Conservation (phyloP, 75 land plant species). For the Cryptomeria japonica region DNA sequence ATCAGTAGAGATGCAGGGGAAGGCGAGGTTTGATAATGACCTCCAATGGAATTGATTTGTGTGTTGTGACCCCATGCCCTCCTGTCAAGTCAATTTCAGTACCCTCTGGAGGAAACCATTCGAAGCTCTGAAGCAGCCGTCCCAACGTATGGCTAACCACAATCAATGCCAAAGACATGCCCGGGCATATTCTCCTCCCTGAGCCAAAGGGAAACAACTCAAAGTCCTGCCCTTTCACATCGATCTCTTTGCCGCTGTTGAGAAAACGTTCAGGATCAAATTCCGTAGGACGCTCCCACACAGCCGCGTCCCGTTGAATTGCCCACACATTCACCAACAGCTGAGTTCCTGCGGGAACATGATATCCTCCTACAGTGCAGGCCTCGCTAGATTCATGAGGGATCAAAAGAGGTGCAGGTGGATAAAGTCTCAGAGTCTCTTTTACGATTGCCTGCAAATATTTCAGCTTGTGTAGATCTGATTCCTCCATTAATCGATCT, state of each 20-base stretch:
- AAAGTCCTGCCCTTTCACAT: conserved; percentile 3
- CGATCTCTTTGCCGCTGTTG: not conserved
- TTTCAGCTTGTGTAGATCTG: not conserved
- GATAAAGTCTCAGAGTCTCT: not conserved
- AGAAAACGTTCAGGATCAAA: not conserved
- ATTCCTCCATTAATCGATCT: not conserved
- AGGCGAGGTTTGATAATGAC: conserved; percentile 17
- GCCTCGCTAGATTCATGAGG: not conserved
- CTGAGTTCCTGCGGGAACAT: not conserved
- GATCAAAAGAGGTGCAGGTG: not conserved
- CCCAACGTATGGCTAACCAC: not conserved
- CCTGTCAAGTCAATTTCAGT: conserved; percentile 5
- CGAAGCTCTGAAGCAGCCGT: not conserved
- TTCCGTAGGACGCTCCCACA: not conserved
- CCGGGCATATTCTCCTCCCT: conserved; percentile 14
- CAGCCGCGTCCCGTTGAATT: not conserved
- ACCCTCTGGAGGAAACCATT: not conserved
- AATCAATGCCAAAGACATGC: conserved; percentile 1
- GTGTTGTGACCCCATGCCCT: conserved; percentile 7
- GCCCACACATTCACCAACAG: not conserved
- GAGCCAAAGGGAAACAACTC: conserved; percentile 13
- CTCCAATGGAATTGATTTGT: conserved; percentile 8
- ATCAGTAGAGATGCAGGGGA: not conserved
- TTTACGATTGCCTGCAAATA: not conserved
- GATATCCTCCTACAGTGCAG: not conserved